A percentile compares a stretch with the other conserved stretches of the same genome.
Conservation (phyloP, 1,139 yeast species). For the Nakaseomyces delphensis region DNA sequence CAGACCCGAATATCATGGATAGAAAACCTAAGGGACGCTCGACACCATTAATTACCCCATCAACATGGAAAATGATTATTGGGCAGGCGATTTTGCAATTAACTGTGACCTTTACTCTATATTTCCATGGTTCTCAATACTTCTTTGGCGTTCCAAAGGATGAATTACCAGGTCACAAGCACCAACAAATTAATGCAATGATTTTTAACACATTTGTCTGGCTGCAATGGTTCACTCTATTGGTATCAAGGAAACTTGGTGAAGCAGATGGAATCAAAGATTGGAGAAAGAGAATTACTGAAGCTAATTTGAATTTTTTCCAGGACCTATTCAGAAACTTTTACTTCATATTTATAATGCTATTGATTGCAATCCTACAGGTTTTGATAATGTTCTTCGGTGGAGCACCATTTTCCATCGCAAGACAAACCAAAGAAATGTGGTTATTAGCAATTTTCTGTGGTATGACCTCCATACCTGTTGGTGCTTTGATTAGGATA, state of each 20-base stretch:
- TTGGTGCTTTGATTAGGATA: slow-evolving; percentile 64
- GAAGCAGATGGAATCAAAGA: slow-evolving; percentile 65
- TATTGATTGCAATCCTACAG: slow-evolving; percentile 74
- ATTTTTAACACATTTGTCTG: slow-evolving; percentile 95
- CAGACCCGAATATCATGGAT: slow-evolving; percentile 69
- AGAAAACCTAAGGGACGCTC: slow-evolving; percentile 79
- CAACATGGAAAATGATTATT: slow-evolving; percentile 98
- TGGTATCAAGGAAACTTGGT: slow-evolving; percentile 85
- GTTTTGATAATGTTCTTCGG: slow-evolving; percentile 91
- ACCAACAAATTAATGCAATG: slow-evolving; percentile 63
- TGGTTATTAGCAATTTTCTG: slow-evolving; percentile 87
- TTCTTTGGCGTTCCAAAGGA: slow-evolving; percentile 41
- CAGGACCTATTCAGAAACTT: slow-evolving; percentile 73
- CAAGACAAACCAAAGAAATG: slow-evolving; percentile 68
- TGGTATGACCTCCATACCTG: slow-evolving; percentile 76
- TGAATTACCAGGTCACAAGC: slow-evolving; percentile 38
- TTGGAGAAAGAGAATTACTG: slow-evolving; percentile 49
- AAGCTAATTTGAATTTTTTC: slow-evolving; percentile 66
- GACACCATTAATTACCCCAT: slow-evolving; percentile 72
- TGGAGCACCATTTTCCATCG: slow-evolving; percentile 86
- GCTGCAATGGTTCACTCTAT: slow-evolving; percentile 91
- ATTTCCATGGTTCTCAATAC: slow-evolving; percentile 63
- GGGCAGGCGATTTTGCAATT: slow-evolving; percentile 81
- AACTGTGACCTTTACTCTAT: slow-evolving; percentile 64
- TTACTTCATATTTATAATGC: slow-evolving; percentile 66